Evolutionary conservation across 1,284 basidiomycete species (phyloP).

Genomic region (Hypsizygus ulmarius): DNA sequence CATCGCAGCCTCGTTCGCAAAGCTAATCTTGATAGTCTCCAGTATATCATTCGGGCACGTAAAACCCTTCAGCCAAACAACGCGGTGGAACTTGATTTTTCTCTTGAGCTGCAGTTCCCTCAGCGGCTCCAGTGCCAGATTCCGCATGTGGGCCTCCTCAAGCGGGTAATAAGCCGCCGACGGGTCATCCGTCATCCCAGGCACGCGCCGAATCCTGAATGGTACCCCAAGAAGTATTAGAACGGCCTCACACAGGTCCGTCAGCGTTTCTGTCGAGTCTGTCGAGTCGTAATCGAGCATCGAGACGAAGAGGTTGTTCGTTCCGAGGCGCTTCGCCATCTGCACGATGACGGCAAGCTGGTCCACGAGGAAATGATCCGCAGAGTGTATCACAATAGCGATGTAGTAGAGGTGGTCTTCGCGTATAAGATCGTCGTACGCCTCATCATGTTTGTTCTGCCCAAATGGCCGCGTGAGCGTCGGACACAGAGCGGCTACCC

Average conservation of each 20-base stretch:
- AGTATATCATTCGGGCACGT: slow-evolving; percentile 96
- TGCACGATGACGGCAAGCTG: slow-evolving; percentile 95
- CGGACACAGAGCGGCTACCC: slow-evolving; percentile 96
- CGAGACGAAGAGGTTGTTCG: slow-evolving; percentile 87
- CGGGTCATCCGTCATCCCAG: slow-evolving; percentile 86
- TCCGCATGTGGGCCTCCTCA: slow-evolving; percentile 90
- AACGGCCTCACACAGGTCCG: slow-evolving; percentile 90
- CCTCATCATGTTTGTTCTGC: slow-evolving; percentile 74
- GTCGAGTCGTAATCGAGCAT: slow-evolving; percentile 94
- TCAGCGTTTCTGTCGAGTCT: slow-evolving; percentile 89
- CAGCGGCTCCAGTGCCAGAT: slow-evolving; percentile 88
- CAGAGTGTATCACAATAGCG: slow-evolving; percentile 91
- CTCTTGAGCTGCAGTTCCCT: slow-evolving; percentile 75
- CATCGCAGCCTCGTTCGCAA: slow-evolving; percentile 90
- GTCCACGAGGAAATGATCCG: slow-evolving; percentile 96
- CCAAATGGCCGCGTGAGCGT: slow-evolving; percentile 89
- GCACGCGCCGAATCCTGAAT: slow-evolving; percentile 84
- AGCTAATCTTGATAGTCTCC: slow-evolving; percentile 87
- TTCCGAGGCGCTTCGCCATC: slow-evolving; percentile 84
- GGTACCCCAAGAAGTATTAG: slow-evolving; percentile 88
- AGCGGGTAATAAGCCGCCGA: slow-evolving; percentile 87
- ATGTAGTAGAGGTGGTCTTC: slow-evolving; percentile 89
- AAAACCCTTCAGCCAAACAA: slow-evolving; percentile 96
- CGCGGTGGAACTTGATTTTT: slow-evolving; percentile 80
- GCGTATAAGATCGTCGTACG: slow-evolving; percentile 82